Conservation (phyloP, 1,139 yeast species). For the Maudiozyma humilis region DNA sequence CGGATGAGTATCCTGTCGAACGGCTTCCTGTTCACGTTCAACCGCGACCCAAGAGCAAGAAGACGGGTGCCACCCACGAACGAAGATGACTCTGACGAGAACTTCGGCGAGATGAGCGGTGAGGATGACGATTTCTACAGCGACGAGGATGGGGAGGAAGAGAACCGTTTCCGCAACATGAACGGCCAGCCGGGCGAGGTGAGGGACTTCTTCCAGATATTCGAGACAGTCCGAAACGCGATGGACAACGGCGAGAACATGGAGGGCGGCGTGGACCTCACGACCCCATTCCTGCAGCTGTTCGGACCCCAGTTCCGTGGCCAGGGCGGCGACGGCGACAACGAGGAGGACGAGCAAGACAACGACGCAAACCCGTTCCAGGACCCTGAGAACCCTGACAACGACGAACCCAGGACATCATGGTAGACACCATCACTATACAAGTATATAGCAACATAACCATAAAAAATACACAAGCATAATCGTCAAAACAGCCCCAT, state of each 20-base stretch:
- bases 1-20: conserved; percentile 27
- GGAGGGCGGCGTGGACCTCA: conserved; percentile 13
- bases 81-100: conserved; percentile 16
- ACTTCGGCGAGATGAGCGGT: not conserved
- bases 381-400: conserved; percentile 5
- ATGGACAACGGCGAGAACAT: conserved; percentile 13
- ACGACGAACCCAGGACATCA: conserved; percentile 7
- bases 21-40: conserved; percentile 27
- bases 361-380: conserved; percentile 9
- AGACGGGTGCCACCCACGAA: conserved; percentile 20
- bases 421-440: too few relatives aligned
- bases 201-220: conserved; percentile 24
- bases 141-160: conserved; percentile 19
- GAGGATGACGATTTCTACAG: conserved; percentile 10
- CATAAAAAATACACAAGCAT: too few relatives aligned
- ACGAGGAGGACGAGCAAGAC: conserved; percentile 12
- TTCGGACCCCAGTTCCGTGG: conserved; percentile 17
- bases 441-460: too few relatives aligned
- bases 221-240: conserved; percentile 17
- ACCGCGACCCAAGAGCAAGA: conserved; percentile 25
- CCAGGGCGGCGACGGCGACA: conserved; percentile 13
- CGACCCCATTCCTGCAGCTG: conserved; percentile 20
- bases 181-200: conserved; percentile 20
- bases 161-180: conserved; percentile 10
- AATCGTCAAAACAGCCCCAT: too few relatives aligned